A percentile compares a stretch with the other conserved stretches of the same genome.
These are phyloP conservation scores for Cadophora sp. DNA, from an alignment of 2,329 filamentous ascomycete genomes.

Conservation along the genomic window DNA sequence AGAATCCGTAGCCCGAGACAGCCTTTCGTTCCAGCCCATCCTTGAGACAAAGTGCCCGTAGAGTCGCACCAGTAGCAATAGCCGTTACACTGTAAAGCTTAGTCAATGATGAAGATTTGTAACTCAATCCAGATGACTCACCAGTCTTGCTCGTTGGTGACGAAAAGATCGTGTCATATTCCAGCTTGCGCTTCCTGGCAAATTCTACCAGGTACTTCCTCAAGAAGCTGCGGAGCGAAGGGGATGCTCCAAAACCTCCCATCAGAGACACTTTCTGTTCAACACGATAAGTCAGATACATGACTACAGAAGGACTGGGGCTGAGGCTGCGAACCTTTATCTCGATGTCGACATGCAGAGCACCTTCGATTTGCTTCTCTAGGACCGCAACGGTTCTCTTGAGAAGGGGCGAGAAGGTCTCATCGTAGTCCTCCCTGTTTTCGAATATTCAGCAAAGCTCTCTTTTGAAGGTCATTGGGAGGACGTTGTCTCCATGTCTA, in stretches of 20 bases:
- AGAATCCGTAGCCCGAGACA: background rate
- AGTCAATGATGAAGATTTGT: too few relatives aligned
- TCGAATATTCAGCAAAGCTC: background rate
- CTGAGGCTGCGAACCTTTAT: background rate
- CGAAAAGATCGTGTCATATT: slow-evolving; percentile 19
- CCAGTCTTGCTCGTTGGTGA: slow-evolving; percentile 19
- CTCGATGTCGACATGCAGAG: background rate
- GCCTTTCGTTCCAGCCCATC: background rate
- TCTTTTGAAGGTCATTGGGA: too few relatives aligned
- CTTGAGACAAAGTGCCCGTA: background rate
- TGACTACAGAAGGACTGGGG: too few relatives aligned
- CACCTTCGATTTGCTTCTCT: background rate
- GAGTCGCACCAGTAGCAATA: background rate
- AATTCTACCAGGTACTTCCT: slow-evolving; percentile 17
- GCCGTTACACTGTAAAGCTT: background rate
- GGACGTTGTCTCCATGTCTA: too few relatives aligned
- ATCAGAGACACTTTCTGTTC: slow-evolving; percentile 34
- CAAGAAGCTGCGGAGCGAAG: slow-evolving; percentile 29
- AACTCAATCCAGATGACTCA: background rate
- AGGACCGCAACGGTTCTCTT: background rate
- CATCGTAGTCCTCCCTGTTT: slow-evolving; percentile 2
- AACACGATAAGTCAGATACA: too few relatives aligned
- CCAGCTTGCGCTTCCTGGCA: background rate
- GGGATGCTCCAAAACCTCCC: slow-evolving; percentile 35
- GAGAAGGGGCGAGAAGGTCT: background rate